A percentile compares a stretch with the other conserved stretches of the same genome.
Evolutionary conservation across 2,329 filamentous ascomycete genomes (phyloP).

Genomic region (Colletotrichum sp.): DNA sequence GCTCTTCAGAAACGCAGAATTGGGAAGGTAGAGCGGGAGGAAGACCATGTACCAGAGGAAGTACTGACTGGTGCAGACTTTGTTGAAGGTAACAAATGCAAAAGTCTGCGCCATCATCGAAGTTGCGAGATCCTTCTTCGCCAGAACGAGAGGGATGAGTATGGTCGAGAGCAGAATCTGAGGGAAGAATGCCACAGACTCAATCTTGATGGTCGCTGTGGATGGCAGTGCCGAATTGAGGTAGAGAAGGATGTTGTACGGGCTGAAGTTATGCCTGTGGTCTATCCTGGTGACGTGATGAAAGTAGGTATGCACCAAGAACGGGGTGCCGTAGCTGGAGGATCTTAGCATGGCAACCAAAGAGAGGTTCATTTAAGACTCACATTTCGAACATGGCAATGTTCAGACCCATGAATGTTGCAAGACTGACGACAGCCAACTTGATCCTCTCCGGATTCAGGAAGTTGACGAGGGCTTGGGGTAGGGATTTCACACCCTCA

Average conservation of each 20-base stretch:
- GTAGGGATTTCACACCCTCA: constrained; percentile 17
- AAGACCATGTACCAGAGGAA: constrained; percentile 99
- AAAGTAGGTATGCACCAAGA: constrained; percentile 88
- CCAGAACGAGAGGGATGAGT: constrained; percentile 75
- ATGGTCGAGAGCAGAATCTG: constrained; percentile 83
- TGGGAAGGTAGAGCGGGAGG: constrained; percentile 86
- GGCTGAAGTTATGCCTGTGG: constrained; percentile 97
- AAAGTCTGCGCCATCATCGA: constrained; percentile 96
- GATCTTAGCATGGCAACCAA: not conserved
- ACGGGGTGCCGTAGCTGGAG: constrained; percentile 76
- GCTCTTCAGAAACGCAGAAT: constrained; percentile 71
- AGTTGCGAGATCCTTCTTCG: constrained; percentile 80
- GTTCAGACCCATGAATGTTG: constrained; percentile 78
- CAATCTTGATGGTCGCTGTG: constrained; percentile 54
- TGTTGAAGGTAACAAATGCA: constrained; percentile 97
- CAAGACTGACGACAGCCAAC: constrained; percentile 68
- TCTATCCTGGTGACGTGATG: constrained; percentile 94
- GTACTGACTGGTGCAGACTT: constrained; percentile 99
- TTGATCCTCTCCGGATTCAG: constrained; percentile 59
- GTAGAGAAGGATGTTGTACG: constrained; percentile 92
- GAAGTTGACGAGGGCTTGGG: constrained; percentile 43
- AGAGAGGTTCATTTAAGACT: constrained; percentile 31
- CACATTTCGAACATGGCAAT: constrained; percentile 77
- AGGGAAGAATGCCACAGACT: constrained; percentile 86
- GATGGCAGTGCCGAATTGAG: constrained; percentile 71